Percentiles rank a stretch among this genome's conserved stretches.
phyloP scores from a whole-genome alignment of 2,329 filamentous ascomycete genomes.

The Anisogramma anomala region DNA sequence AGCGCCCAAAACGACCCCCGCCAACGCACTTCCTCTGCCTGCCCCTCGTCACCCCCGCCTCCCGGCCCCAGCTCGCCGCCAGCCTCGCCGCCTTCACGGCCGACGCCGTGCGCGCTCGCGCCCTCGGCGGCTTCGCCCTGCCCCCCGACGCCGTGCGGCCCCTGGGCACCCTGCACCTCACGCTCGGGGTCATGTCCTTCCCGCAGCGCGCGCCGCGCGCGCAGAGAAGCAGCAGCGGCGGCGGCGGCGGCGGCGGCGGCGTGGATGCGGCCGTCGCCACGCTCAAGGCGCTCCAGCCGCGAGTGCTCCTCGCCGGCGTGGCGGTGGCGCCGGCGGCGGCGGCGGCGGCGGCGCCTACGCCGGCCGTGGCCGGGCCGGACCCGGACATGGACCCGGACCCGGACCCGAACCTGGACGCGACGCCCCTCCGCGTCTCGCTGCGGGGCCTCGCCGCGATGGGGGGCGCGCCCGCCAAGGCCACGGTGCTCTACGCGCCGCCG shows the following conservation, averaged over 20 bases:
- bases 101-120: constrained; percentile 34
- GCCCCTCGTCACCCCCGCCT: constrained; percentile 52
- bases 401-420: too few species aligned
- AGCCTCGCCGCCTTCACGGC: constrained; percentile 51
- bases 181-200: constrained; percentile 76
- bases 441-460: constrained; percentile 53
- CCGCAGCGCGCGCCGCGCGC: too few species aligned
- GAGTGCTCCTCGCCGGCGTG: constrained; percentile 27
- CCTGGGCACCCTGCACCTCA: constrained; percentile 71
- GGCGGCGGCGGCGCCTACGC: neutral
- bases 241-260: too few species aligned
- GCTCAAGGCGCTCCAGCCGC: constrained; percentile 27
- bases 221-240: too few species aligned
- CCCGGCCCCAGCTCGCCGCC: constrained; percentile 52
- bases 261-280: constrained; percentile 31
- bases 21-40: constrained; percentile 65
- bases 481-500: constrained; percentile 56
- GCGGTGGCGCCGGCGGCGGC: constrained; percentile 13
- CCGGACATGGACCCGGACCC: too few species aligned
- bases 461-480: constrained; percentile 35
- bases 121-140: constrained; percentile 35
- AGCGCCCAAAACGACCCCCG: constrained; percentile 29
- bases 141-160: constrained; percentile 61
- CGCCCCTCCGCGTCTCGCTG: too few species aligned
- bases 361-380: too few species aligned